These are phyloP conservation scores for Chaetomiaceae sp. DNA, from an alignment of 2,329 filamentous ascomycete species.

Conservation along the genomic window DNA sequence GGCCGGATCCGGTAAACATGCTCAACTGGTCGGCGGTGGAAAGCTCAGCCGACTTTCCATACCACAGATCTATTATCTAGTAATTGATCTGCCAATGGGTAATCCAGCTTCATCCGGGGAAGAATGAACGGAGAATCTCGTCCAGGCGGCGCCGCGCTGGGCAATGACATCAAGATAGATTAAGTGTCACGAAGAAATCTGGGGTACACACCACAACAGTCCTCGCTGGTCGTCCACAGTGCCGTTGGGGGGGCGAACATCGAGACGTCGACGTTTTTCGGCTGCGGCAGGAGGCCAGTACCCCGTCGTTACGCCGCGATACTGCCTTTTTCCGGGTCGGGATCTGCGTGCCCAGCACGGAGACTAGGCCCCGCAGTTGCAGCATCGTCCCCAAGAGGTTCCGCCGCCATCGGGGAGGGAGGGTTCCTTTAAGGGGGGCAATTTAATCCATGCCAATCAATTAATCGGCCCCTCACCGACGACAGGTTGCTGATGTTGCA, in stretches of 20 bases:
- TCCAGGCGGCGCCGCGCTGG: constrained; percentile 1
- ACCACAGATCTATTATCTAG: constrained; percentile 13
- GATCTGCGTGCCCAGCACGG: constrained; percentile 13
- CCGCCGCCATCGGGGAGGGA: constrained; percentile 1
- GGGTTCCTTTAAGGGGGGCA: background rate
- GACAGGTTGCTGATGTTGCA: constrained; percentile 2
- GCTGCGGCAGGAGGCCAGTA: background rate
- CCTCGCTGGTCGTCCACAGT: background rate
- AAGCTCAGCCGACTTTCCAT: constrained; percentile 18
- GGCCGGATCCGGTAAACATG: constrained; percentile 13
- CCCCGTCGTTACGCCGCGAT: constrained; percentile 4
- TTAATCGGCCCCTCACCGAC: constrained; percentile 19
- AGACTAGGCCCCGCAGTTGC: constrained; percentile 20
- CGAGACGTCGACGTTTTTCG: background rate
- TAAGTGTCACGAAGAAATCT: constrained; percentile 17
- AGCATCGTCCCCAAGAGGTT: constrained; percentile 11
- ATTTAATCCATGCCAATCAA: constrained; percentile 14
- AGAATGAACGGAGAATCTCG: constrained; percentile 10
- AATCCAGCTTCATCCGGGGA: constrained; percentile 9
- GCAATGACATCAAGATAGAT: constrained; percentile 18
- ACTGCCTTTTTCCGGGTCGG: constrained; percentile 17
- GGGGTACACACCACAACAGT: constrained; percentile 12
- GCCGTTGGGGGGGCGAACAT: background rate
- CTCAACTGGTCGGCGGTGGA: constrained; percentile 15
- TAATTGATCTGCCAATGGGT: constrained; percentile 15